Percentiles rank a stretch among this genome's conserved stretches.
These are phyloP conservation scores for Phaeotremella skinneri DNA, from an alignment of 768 basidiomycete species.

Conservation along the genomic window DNA sequence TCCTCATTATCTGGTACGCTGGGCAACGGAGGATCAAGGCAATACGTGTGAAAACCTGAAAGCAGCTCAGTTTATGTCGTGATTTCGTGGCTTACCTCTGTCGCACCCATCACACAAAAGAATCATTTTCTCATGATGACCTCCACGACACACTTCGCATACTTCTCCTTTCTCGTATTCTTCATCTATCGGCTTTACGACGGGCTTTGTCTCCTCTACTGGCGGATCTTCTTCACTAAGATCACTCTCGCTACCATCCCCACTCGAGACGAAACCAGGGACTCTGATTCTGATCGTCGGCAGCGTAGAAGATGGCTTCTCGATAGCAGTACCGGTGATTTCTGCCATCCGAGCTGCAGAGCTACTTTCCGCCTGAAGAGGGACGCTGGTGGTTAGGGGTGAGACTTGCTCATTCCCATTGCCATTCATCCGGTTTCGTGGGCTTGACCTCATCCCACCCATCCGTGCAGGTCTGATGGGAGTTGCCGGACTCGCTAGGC, in stretches of 20 bases:
- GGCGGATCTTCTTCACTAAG: constrained; percentile 35
- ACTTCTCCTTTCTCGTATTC: constrained; percentile 52
- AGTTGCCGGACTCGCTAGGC: constrained; percentile 19
- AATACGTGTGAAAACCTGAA: constrained; percentile 92
- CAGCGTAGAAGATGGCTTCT: constrained; percentile 3
- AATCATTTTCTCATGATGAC: constrained; percentile 85
- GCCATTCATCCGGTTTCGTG: constrained; percentile 23
- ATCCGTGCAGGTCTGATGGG: constrained; percentile 26
- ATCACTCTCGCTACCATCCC: constrained; percentile 42
- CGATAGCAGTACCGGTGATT: neutral
- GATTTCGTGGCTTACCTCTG: constrained; percentile 58
- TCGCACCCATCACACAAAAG: constrained; percentile 86
- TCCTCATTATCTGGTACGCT: constrained; percentile 79
- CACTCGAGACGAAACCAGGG: constrained; percentile 32
- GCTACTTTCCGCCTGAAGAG: neutral
- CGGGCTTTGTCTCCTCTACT: neutral
- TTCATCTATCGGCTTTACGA: neutral
- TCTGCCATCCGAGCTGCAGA: neutral
- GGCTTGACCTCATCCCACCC: constrained; percentile 15
- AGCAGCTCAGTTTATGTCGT: constrained; percentile 21
- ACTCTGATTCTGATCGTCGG: constrained; percentile 32
- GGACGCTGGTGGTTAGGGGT: neutral
- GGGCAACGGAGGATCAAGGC: constrained; percentile 84
- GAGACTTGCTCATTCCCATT: constrained; percentile 3
- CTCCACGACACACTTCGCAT: constrained; percentile 91